Evolutionary conservation across 345 rosid species (phyloP).

Genomic region (Euphorbia lathyris): DNA sequence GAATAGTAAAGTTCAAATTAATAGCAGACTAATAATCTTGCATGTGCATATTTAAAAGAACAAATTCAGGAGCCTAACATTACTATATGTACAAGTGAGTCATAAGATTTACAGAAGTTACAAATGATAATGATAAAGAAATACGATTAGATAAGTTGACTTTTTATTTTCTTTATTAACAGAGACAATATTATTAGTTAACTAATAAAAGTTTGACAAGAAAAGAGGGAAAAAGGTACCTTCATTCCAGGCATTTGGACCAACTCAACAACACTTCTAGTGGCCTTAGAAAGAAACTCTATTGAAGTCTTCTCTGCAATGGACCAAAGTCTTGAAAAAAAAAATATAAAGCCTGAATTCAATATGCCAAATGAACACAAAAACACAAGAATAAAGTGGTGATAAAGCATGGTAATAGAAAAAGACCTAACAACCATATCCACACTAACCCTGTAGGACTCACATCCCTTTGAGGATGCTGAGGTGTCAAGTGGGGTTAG

Average conservation of each 20-base stretch:
- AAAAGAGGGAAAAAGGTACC: conserved; percentile 42
- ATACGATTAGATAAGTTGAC: neutral
- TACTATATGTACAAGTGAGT: too few relatives aligned
- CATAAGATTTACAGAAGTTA: too few relatives aligned
- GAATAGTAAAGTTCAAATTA: neutral
- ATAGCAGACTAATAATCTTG: neutral
- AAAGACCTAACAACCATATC: conserved; percentile 41
- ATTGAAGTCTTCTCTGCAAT: conserved; percentile 99
- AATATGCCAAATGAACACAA: conserved; percentile 10
- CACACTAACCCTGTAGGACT: conserved; percentile 99
- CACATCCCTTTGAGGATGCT: conserved; percentile 98
- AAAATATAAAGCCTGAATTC: conserved; percentile 27
- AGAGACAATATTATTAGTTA: too few relatives aligned
- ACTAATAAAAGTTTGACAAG: neutral
- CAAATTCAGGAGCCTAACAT: conserved; percentile 1
- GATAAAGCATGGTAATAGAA: conserved; percentile 35
- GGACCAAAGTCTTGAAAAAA: conserved; percentile 91
- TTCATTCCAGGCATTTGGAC: conserved; percentile 99
- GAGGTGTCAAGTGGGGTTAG: conserved; percentile 94
- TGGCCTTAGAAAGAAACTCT: conserved; percentile 99
- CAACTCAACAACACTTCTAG: conserved; percentile 99
- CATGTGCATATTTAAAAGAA: neutral
- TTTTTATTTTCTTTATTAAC: neutral
- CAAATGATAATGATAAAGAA: neutral
- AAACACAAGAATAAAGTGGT: conserved; percentile 21